These are phyloP conservation scores for Akanthomyces lecanii DNA, from an alignment of 2,329 filamentous ascomycete species.

Conservation along the genomic window DNA sequence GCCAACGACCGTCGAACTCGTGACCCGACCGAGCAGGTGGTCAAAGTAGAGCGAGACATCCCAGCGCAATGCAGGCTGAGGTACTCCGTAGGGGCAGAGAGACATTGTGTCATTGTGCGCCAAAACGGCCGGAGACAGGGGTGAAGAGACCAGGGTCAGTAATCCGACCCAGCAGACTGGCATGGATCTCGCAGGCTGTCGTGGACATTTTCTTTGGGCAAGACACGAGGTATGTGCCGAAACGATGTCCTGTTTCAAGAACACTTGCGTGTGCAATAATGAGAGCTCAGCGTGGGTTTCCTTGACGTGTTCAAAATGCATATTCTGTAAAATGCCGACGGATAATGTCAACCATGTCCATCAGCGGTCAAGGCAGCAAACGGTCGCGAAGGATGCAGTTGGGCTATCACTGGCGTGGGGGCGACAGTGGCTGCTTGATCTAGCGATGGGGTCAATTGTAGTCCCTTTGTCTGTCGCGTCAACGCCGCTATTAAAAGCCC, in stretches of 20 bases:
- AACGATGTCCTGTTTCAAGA: background rate
- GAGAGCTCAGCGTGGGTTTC: background rate
- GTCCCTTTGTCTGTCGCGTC: background rate
- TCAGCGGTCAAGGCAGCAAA: background rate
- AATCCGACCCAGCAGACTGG: background rate
- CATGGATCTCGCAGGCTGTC: background rate
- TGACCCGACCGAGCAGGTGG: background rate
- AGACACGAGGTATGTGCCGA: background rate
- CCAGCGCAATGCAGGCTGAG: background rate
- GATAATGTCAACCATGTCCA: background rate
- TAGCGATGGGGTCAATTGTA: background rate
- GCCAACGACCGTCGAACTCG: background rate
- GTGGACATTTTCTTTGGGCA: background rate
- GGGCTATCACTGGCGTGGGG: constrained; percentile 1
- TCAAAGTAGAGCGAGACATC: background rate
- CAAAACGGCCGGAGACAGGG: constrained; percentile 3
- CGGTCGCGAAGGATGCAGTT: no score
- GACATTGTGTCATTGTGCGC: constrained; percentile 7
- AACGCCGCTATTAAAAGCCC: background rate
- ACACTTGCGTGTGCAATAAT: background rate
- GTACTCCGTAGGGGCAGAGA: background rate
- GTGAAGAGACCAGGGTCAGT: background rate
- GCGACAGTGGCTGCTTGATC: background rate
- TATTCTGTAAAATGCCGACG: background rate
- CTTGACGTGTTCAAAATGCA: background rate